Evolutionary conservation across 2,329 filamentous ascomycete genomes (phyloP).

Genomic region (Phialocephala sp.): DNA sequence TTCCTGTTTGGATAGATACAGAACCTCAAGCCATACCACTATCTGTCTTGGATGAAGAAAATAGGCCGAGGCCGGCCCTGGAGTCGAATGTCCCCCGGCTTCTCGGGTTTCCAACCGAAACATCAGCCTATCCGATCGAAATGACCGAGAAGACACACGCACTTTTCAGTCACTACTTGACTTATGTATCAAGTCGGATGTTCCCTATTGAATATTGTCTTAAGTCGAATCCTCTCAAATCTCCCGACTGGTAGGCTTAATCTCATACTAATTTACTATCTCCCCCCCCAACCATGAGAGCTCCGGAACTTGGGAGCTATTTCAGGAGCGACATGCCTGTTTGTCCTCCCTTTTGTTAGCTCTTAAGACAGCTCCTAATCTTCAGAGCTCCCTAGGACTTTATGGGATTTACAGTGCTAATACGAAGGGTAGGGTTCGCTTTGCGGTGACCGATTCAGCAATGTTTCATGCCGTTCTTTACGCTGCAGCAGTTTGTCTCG

Average conservation of each 20-base stretch:
- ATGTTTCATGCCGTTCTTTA: constrained; percentile 36
- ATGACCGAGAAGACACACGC: constrained; percentile 25
- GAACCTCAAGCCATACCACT: neutral
- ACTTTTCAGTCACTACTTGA: constrained; percentile 31
- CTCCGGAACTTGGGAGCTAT: no score
- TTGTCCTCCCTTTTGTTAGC: no score
- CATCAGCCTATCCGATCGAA: constrained; percentile 25
- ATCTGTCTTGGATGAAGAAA: neutral
- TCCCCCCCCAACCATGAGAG: no score
- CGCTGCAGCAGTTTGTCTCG: constrained; percentile 30
- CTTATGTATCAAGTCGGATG: constrained; percentile 23
- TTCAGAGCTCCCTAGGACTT: no score
- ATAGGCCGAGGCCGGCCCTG: neutral
- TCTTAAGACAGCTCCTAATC: no score
- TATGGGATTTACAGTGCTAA: no score
- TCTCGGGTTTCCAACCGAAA: constrained; percentile 28
- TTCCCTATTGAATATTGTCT: constrained; percentile 26
- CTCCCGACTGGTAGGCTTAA: constrained; percentile 29
- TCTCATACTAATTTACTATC: no score
- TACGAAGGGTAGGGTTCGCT: no score
- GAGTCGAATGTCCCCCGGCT: neutral
- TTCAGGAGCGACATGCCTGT: no score
- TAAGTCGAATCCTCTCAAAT: constrained; percentile 28
- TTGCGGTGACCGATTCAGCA: constrained; percentile 32
- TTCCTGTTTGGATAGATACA: neutral